Percentiles rank a stretch among this genome's conserved stretches.
These are phyloP conservation scores for Effrenium voratum DNA, from an alignment of 73 alveolate genomes.

Conservation along the genomic window DNA sequence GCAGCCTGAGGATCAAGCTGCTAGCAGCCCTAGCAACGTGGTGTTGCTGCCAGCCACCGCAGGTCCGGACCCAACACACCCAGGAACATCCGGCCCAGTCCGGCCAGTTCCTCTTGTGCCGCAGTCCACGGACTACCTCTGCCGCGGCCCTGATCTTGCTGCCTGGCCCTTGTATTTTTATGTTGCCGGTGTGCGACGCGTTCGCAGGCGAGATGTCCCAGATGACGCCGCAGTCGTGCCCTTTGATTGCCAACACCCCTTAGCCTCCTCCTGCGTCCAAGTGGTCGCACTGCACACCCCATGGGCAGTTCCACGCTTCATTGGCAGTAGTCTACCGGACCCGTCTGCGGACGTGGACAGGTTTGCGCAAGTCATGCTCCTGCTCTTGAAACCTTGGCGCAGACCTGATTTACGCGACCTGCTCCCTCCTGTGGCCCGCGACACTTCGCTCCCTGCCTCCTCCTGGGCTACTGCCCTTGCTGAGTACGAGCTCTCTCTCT, in stretches of 20 bases:
- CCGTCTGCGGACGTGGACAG: not conserved
- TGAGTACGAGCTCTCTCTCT: not conserved
- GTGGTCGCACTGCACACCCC: not conserved
- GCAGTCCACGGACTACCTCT: not conserved
- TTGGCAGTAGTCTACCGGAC: not conserved
- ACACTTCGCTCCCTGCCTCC: not conserved
- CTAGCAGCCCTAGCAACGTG: not conserved
- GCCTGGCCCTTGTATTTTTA: not conserved
- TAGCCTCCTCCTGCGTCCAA: not conserved
- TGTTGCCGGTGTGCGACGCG: not conserved
- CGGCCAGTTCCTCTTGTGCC: not conserved
- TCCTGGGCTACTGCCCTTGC: not conserved
- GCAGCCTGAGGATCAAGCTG: not conserved
- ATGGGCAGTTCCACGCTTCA: not conserved
- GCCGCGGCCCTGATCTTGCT: not conserved
- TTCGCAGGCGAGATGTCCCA: not conserved
- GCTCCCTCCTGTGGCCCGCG: not conserved
- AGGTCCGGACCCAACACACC: not conserved
- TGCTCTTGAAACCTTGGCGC: not conserved
- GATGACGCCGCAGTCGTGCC: not conserved
- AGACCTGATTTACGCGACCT: not conserved
- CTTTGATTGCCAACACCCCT: not conserved
- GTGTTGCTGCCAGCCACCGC: not conserved
- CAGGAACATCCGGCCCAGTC: not conserved
- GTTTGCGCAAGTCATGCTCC: not conserved